Base-by-base conservation (phyloP, 2,329 filamentous ascomycete genomes). In the Metarhizium guizhouense region DNA sequence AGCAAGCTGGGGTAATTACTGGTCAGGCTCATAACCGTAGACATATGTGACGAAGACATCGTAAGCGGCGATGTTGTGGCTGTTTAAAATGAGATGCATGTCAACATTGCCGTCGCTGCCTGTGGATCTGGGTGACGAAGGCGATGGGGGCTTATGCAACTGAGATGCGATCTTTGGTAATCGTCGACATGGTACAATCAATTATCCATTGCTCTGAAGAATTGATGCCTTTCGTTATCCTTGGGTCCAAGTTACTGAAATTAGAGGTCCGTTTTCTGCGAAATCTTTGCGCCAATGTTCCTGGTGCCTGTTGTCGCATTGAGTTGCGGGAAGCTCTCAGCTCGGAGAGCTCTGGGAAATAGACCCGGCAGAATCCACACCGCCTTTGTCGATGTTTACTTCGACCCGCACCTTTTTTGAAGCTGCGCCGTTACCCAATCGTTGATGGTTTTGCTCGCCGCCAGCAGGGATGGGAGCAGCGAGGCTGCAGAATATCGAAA, bases 351-450 rank as follows among this genome's bases (percentile, higher is more conserved):
- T 53, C 48, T 51, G 53, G 38, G 51, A 47, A 57, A 56, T 56
- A 57, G 56, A 51, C 47, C 58, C 53, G 70, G 70, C 70, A 72
- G 66, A 70, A 70, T 60, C 47, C 58, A 64, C 67, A 70, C 68
- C 68, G 68, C 68, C 65, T 57, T 53, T 52, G 38, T 57, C 45
- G 47, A 61, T 66, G 63, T 64, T 63, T 64, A 65, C 59, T 55
- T 58, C 58, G 62, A 60, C 63, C 58, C 64, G 59, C 64, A 62
- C 58, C 56, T 59, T 53, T 56, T 55, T 11, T 16, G 56, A 57
- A 58, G 59, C 59, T 59, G 51, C 4, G 25, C 25, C n/a, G 7
- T 40, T 55, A 66, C 29, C 48, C 56, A 60, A 60, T 61, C 58
- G 58, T 45, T 29, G 48, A 52, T 53, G 55, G 53, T 29, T 60